These are phyloP conservation scores for Acarospora socialis DNA, from an alignment of 2,329 filamentous ascomycete genomes.

Conservation along the genomic window DNA sequence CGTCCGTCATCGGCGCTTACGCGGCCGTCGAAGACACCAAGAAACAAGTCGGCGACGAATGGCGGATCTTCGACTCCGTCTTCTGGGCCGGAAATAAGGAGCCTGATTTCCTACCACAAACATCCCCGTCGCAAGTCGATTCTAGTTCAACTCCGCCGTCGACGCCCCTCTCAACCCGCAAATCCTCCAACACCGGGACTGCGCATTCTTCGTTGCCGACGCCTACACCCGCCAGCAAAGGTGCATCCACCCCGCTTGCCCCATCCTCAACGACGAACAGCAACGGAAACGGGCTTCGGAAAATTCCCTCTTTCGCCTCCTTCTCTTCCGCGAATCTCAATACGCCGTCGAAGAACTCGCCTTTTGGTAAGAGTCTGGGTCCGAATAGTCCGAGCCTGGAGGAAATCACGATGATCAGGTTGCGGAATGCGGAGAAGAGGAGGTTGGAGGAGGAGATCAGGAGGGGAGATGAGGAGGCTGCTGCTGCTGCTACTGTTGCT, in stretches of 20 bases:
- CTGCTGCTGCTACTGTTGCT: conserved; percentile 16
- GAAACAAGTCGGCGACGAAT: conserved; percentile 28
- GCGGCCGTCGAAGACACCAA: conserved; percentile 39
- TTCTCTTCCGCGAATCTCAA: conserved; percentile 22
- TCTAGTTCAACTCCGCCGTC: conserved; percentile 5
- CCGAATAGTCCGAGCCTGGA: conserved; percentile 27
- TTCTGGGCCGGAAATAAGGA: conserved; percentile 40
- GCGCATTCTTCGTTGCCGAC: conserved; percentile 1
- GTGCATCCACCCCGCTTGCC: conserved; percentile 8
- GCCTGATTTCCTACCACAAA: conserved; percentile 28
- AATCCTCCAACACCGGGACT: background rate
- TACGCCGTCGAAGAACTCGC: conserved; percentile 18
- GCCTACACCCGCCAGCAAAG: background rate
- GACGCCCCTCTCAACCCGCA: background rate
- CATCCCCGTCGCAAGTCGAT: too few species aligned
- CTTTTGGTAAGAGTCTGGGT: conserved; percentile 16
- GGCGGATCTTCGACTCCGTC: conserved; percentile 38
- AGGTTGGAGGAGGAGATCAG: conserved; percentile 39
- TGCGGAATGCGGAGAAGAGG: conserved; percentile 42
- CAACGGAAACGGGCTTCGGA: conserved; percentile 17
- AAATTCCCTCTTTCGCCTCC: conserved; percentile 28
- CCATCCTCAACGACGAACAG: conserved; percentile 9
- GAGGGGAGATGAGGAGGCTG: conserved; percentile 33
- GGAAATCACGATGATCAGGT: conserved; percentile 39
- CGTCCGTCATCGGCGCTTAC: conserved; percentile 43